A percentile compares a stretch with the other conserved stretches of the same genome.
phyloP scores from a whole-genome alignment of 352 stramenopile genomes.

The Pythium aquatile region DNA sequence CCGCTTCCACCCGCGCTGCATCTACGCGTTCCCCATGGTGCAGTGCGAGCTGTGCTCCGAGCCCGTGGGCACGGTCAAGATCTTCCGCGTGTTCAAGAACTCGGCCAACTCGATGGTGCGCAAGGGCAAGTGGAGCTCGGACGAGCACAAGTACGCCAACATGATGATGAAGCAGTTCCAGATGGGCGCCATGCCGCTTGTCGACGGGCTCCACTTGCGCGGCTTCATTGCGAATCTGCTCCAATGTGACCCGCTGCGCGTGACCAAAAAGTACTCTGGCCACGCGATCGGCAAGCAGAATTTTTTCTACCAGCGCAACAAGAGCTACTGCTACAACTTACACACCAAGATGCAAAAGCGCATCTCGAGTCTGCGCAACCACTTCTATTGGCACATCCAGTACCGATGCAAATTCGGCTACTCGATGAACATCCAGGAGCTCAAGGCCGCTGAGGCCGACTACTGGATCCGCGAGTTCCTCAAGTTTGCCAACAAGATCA shows the following conservation, averaged over 20 bases:
- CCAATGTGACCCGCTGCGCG: constrained; percentile 77
- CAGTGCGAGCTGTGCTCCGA: constrained; percentile 64
- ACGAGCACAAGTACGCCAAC: constrained; percentile 80
- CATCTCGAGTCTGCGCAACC: constrained; percentile 74
- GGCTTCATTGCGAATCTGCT: constrained; percentile 74
- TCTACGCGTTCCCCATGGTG: constrained; percentile 63
- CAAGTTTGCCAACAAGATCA: constrained; percentile 64
- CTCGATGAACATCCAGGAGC: constrained; percentile 57
- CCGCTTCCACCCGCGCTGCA: constrained; percentile 74
- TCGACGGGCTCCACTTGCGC: constrained; percentile 64
- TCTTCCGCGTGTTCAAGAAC: constrained; percentile 53
- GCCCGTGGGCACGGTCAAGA: constrained; percentile 37
- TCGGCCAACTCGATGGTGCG: constrained; percentile 43
- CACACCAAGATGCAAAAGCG: constrained; percentile 79
- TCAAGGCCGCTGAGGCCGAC: constrained; percentile 62
- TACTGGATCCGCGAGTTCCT: constrained; percentile 74
- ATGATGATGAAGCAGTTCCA: constrained; percentile 86
- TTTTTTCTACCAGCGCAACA: constrained; percentile 60
- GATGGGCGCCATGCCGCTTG: constrained; percentile 60
- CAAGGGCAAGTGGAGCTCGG: constrained; percentile 75
- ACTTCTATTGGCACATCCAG: constrained; percentile 85
- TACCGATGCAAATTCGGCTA: constrained; percentile 64
- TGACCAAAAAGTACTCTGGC: constrained; percentile 80
- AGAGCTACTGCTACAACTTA: constrained; percentile 72
- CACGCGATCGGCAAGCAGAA: constrained; percentile 80